Evolutionary conservation across 345 rosid species (phyloP).

Genomic region (Salix purpurea): DNA sequence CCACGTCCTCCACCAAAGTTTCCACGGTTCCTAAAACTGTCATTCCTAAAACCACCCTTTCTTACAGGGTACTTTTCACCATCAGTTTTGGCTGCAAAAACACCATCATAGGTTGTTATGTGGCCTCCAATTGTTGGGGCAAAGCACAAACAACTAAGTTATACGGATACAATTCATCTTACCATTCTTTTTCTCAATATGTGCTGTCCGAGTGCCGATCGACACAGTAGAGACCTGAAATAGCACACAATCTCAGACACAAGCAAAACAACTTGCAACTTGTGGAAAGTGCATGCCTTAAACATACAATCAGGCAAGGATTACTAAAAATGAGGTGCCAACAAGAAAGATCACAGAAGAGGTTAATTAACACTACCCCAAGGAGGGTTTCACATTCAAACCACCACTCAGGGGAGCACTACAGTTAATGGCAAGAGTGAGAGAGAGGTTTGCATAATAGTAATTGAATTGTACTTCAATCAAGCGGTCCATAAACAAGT

Average conservation of each 20-base stretch:
- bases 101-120: not conserved
- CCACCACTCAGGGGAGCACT: not conserved
- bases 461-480: not conserved
- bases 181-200: conserved; percentile 79
- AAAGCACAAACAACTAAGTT: not conserved
- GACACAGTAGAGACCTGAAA: conserved; percentile 45
- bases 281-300: not conserved
- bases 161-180: conserved; percentile 8
- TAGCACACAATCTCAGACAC: not conserved
- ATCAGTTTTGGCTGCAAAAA: conserved; percentile 13
- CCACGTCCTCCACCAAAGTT: conserved; percentile 12
- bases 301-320: not conserved
- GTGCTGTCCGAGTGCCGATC: conserved; percentile 59
- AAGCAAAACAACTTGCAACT: not conserved
- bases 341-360: not conserved
- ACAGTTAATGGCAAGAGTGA: not conserved
- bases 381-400: not conserved
- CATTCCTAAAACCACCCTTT: conserved; percentile 12
- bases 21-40: conserved; percentile 12
- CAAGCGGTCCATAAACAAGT: not conserved
- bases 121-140: no score
- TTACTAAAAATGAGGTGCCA: not conserved
- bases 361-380: not conserved
- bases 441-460: not conserved
- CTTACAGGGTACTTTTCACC: conserved; percentile 12